phyloP scores from a whole-genome alignment of 1,284 basidiomycete genomes.

The Schizophyllum amplum region DNA sequence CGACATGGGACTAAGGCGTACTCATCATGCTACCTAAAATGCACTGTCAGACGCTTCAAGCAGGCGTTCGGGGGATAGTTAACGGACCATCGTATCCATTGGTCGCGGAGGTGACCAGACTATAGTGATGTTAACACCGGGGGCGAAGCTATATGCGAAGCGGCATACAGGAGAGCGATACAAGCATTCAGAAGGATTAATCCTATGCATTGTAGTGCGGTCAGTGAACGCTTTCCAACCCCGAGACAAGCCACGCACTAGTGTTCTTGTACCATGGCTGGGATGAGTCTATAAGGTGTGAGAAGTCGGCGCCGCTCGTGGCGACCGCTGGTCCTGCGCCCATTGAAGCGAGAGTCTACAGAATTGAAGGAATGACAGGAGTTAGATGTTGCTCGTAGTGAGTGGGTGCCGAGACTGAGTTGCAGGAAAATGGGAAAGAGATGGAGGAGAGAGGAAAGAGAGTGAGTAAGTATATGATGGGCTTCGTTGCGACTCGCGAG shows the following conservation, averaged over 20 bases:
- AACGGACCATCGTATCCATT: conserved; percentile 44
- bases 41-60: not conserved
- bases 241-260: not conserved
- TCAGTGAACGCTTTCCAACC: not conserved
- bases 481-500: not conserved
- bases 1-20: conserved; percentile 26
- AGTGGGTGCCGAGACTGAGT: not conserved
- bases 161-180: conserved; percentile 41
- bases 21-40: conserved; percentile 59
- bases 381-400: not conserved
- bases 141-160: not conserved
- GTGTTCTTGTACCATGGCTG: not conserved
- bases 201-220: conserved; percentile 18
- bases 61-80: not conserved
- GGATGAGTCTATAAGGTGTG: not conserved
- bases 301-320: not conserved
- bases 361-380: not conserved
- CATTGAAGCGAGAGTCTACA: not conserved
- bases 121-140: conserved; percentile 11
- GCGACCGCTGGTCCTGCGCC: not conserved
- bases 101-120: conserved; percentile 47
- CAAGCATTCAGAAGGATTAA: conserved; percentile 40
- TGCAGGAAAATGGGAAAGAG: not conserved
- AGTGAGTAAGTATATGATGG: no score
- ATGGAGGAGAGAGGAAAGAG: not conserved